Evolutionary conservation across 306 rosid species (phyloP), one percentile per base, ranked within the genome.

Genomic region (Cicer judaicum): DNA sequence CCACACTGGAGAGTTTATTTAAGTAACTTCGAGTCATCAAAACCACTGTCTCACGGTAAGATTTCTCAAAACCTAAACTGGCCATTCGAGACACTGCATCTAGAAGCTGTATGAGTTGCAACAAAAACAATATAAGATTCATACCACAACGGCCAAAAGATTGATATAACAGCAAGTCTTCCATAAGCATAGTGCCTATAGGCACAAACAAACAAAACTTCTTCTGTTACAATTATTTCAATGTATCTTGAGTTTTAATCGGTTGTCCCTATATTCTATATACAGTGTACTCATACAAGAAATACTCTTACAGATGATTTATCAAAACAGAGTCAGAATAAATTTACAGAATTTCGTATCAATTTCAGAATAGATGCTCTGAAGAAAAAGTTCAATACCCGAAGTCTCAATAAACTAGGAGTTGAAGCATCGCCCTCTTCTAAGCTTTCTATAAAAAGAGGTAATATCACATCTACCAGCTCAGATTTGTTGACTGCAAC

Each of bases 341-440:
- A 50, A 46, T 55, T 61, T 61, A 81, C 53, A 43, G 36, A 70
- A 66, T 64, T 54, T 18, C 50, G 74, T 3, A 52, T 63, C 62
- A 67, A 75, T 68, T 77, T 64, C 47, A 80, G 16, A 70, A 82
- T 70, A 19, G 69, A 84, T 82, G 84, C 82, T 79, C 50, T 39
- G 74, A 78, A 78, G 77, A 77, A 63, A 84, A 79, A 81, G 72
- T 85, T 83, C 78, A 90, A 76, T 92, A 94, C 99, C 67, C 88
- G 92, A 40, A 94, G 97, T 89, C 99, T 83, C 89, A 94, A 77
- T 79, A 89, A 87, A 87, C 96, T 87, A 68, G 99, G 97, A 81
- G 89, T 84, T 76, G 99, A 88, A 76, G 99, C 99, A 80, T 94
- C 97, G 5, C 99, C 97, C 92, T 92, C 99, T 81, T 94, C 97